These are phyloP conservation scores for Vitis vinifera DNA, from an alignment of 164 flowering plant genomes.

Conservation along the genomic window DNA sequence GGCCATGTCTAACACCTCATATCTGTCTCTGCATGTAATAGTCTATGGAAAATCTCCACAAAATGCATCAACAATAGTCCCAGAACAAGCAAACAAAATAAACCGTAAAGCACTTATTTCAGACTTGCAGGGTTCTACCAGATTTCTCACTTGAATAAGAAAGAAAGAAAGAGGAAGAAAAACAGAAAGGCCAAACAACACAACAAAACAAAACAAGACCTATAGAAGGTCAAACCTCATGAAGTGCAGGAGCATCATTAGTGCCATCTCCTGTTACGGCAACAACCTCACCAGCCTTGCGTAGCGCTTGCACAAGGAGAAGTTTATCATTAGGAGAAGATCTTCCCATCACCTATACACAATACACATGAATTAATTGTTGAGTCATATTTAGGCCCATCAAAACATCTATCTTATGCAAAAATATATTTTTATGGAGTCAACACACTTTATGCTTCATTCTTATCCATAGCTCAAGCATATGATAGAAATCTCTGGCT, in stretches of 20 bases:
- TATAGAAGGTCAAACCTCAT: slow-evolving; percentile 35
- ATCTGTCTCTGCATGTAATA: too few relatives aligned
- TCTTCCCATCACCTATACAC: slow-evolving; percentile 48
- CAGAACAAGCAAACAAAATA: too few relatives aligned
- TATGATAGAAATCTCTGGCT: background rate
- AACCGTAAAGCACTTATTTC: too few relatives aligned
- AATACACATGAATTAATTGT: background rate
- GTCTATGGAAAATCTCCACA: too few relatives aligned
- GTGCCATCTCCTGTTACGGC: slow-evolving; percentile 64
- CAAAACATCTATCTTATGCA: background rate
- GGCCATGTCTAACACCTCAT: too few relatives aligned
- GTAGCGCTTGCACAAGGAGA: slow-evolving; percentile 47
- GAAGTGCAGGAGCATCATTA: slow-evolving; percentile 58
- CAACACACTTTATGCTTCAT: background rate
- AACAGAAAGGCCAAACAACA: too few relatives aligned
- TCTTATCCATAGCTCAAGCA: background rate
- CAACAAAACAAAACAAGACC: too few relatives aligned
- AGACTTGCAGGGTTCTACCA: too few relatives aligned
- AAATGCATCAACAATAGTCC: too few relatives aligned
- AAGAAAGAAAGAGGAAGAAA: too few relatives aligned
- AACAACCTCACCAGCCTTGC: slow-evolving; percentile 47
- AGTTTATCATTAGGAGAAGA: slow-evolving; percentile 59
- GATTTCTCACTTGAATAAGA: too few relatives aligned
- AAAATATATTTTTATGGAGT: too few relatives aligned
- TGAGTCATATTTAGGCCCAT: background rate